These are phyloP conservation scores for Lagenidium sp. DNA, from an alignment of 352 stramenopile species.

Conservation along the genomic window DNA sequence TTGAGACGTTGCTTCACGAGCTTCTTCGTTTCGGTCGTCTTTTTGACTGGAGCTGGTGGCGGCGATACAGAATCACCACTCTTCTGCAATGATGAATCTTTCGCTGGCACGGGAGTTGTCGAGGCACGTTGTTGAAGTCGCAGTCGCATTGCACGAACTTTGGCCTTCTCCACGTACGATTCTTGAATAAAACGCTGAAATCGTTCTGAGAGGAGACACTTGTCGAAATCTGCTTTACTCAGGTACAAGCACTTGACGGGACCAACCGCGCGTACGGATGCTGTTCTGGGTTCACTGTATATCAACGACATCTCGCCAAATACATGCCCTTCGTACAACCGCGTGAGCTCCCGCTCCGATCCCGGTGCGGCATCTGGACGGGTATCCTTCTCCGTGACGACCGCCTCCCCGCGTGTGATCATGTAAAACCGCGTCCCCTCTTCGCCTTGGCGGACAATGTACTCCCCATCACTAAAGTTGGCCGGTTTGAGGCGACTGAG, in stretches of 20 bases:
- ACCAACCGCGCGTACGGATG: constrained; percentile 65
- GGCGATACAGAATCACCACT: constrained; percentile 16
- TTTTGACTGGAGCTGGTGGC: constrained; percentile 35
- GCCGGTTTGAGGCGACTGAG: constrained; percentile 70
- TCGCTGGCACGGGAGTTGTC: constrained; percentile 6
- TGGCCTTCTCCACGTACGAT: constrained; percentile 81
- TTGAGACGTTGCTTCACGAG: constrained; percentile 78
- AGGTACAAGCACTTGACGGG: constrained; percentile 83
- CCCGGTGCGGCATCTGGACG: constrained; percentile 3
- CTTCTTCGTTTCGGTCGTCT: constrained; percentile 69
- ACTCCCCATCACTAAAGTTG: constrained; percentile 82
- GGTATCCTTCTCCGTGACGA: constrained; percentile 64
- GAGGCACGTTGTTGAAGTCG: constrained; percentile 54
- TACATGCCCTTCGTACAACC: constrained; percentile 82
- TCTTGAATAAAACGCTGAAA: constrained; percentile 85
- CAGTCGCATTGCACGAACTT: constrained; percentile 68
- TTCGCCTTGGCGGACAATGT: constrained; percentile 86
- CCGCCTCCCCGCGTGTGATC: constrained; percentile 81
- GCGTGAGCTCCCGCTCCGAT: constrained; percentile 71
- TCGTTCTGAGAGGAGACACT: constrained; percentile 70
- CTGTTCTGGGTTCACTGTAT: constrained; percentile 80
- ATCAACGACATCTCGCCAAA: constrained; percentile 87
- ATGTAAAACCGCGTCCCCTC: constrained; percentile 86
- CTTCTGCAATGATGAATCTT: constrained; percentile 10
- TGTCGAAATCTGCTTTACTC: constrained; percentile 84